These are phyloP conservation scores for Taphrina betulina DNA, from an alignment of 1,139 yeast genomes.

Conservation along the genomic window DNA sequence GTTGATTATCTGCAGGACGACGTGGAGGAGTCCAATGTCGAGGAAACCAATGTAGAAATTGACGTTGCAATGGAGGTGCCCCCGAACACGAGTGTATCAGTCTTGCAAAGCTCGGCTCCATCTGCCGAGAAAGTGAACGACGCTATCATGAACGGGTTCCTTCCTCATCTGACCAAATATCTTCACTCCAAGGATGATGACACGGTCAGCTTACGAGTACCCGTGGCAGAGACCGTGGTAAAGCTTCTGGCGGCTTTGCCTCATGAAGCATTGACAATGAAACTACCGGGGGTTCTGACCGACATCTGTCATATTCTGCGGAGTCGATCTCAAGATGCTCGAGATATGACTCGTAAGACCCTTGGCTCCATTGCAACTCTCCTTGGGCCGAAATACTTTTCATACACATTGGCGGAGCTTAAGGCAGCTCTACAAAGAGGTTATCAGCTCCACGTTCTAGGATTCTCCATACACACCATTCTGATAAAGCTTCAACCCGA, in stretches of 20 bases:
- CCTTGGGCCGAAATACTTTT: slow-evolving; percentile 72
- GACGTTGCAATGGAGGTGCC: neutral
- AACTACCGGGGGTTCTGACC: slow-evolving; percentile 79
- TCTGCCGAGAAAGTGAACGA: slow-evolving; percentile 50
- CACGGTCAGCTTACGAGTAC: slow-evolving; percentile 72
- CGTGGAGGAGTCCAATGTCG: slow-evolving; percentile 32
- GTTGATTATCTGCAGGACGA: slow-evolving; percentile 35
- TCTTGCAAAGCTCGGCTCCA: slow-evolving; percentile 16
- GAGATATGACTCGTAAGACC: slow-evolving; percentile 82
- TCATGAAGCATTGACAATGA: slow-evolving; percentile 54
- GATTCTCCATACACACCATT: slow-evolving; percentile 78
- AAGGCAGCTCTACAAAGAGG: slow-evolving; percentile 80
- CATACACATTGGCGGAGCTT: slow-evolving; percentile 73
- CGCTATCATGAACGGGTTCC: slow-evolving; percentile 58
- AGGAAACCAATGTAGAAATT: slow-evolving; percentile 12
- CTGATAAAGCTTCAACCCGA: slow-evolving; percentile 56
- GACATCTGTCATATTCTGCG: slow-evolving; percentile 84
- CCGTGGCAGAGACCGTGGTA: slow-evolving; percentile 80
- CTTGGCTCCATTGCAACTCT: slow-evolving; percentile 62
- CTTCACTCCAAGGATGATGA: slow-evolving; percentile 60
- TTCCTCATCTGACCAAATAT: slow-evolving; percentile 61
- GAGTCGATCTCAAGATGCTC: slow-evolving; percentile 78
- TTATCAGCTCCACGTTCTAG: slow-evolving; percentile 88
- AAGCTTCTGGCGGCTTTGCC: slow-evolving; percentile 65
- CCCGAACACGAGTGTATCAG: neutral